These are phyloP conservation scores for Inonotus hispidus DNA, from an alignment of 1,284 basidiomycete species.

Conservation along the genomic window DNA sequence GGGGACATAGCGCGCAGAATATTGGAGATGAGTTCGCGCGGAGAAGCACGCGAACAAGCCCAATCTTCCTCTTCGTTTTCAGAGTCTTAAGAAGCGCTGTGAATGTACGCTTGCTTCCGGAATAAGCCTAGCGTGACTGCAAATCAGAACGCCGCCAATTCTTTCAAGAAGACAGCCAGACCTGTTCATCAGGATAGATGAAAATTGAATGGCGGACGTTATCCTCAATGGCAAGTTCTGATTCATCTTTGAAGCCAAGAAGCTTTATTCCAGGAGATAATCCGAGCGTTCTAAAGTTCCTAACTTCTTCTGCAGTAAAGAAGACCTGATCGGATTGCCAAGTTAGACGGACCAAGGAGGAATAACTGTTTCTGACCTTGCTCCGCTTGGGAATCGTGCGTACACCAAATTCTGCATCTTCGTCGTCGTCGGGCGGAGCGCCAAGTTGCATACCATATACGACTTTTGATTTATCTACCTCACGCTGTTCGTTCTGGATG, in stretches of 20 bases:
- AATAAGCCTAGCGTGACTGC: constrained; percentile 51
- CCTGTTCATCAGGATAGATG: constrained; percentile 89
- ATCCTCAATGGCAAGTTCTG: constrained; percentile 74
- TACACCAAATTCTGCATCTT: constrained; percentile 33
- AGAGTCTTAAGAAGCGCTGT: constrained; percentile 83
- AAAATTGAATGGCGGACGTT: constrained; percentile 91
- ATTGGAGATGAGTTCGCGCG: constrained; percentile 71
- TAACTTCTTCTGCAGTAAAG: constrained; percentile 82
- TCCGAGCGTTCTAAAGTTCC: constrained; percentile 73
- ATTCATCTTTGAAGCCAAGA: constrained; percentile 85
- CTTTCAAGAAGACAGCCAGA: constrained; percentile 27
- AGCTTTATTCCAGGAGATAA: constrained; percentile 80
- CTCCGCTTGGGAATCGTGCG: constrained; percentile 45
- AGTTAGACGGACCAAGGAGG: constrained; percentile 12
- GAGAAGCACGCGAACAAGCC: constrained; percentile 67
- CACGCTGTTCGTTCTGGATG: constrained; percentile 51
- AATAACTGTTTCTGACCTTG: constrained; percentile 37
- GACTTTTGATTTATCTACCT: constrained; percentile 51
- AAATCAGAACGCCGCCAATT: neutral
- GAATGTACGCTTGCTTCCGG: constrained; percentile 90
- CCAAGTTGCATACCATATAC: constrained; percentile 60
- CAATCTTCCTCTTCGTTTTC: constrained; percentile 79
- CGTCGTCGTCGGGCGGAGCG: constrained; percentile 40
- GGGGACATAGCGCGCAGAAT: constrained; percentile 86
- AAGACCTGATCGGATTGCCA: constrained; percentile 51